These are phyloP conservation scores for Alopecurus myosuroides DNA, from an alignment of 176 grass and related monocot species.

Conservation along the genomic window DNA sequence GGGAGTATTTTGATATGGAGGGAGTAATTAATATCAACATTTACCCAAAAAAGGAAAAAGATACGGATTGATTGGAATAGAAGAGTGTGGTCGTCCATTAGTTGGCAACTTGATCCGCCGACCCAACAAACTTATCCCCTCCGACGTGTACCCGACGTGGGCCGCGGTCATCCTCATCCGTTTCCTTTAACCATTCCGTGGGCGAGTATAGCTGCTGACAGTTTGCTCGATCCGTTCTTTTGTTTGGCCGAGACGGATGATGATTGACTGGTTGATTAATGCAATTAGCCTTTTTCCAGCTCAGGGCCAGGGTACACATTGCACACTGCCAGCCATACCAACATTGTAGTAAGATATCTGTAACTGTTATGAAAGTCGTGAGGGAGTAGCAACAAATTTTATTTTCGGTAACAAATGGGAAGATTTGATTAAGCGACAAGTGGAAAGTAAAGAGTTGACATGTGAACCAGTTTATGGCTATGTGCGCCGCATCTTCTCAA, in stretches of 20 bases:
- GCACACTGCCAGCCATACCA: background rate
- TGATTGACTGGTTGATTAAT: background rate
- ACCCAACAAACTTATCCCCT: background rate
- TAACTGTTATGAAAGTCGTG: too few relatives aligned
- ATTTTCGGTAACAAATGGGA: background rate
- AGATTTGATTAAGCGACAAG: too few relatives aligned
- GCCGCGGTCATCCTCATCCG: background rate
- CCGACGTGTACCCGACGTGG: background rate
- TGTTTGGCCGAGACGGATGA: background rate
- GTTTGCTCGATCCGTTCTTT: background rate
- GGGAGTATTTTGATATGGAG: too few relatives aligned
- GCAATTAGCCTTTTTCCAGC: background rate
- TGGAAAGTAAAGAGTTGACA: background rate
- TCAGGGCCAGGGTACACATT: background rate
- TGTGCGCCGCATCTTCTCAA: background rate
- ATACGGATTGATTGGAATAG: too few relatives aligned
- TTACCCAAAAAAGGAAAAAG: too few relatives aligned
- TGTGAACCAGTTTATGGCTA: background rate
- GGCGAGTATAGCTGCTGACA: background rate
- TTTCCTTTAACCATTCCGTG: background rate
- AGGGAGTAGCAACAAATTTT: background rate
- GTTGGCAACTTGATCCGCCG: background rate
- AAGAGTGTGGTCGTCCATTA: background rate
- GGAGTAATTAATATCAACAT: too few relatives aligned
- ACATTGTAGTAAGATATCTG: too few relatives aligned